Conservation (phyloP, 1,139 yeast genomes). For the Hyphopichia buzzinii region DNA sequence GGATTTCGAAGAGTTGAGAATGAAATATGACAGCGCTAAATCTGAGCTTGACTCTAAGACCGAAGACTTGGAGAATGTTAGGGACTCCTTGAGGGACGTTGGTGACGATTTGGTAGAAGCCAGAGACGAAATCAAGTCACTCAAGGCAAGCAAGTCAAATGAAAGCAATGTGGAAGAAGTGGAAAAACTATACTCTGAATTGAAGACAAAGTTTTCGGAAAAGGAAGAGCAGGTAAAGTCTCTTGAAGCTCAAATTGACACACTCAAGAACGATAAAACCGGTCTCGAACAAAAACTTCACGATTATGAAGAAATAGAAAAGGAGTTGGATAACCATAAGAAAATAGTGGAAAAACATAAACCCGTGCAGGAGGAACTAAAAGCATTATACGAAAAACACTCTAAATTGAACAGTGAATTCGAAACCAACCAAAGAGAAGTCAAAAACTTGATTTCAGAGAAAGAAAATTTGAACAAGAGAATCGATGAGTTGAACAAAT, state of each 20-base stretch:
- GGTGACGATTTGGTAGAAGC: slow-evolving; percentile 74
- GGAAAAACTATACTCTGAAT: slow-evolving; percentile 10
- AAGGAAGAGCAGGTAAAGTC: slow-evolving; percentile 13
- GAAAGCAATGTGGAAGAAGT: background rate
- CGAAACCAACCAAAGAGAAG: slow-evolving; percentile 17
- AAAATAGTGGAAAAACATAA: slow-evolving; percentile 4
- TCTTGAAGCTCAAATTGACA: slow-evolving; percentile 3
- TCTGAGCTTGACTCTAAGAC: slow-evolving; percentile 24
- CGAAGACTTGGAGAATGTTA: slow-evolving; percentile 57
- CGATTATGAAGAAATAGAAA: slow-evolving; percentile 6
- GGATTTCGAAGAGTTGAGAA: slow-evolving; percentile 17
- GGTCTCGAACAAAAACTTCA: slow-evolving; percentile 6
- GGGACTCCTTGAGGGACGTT: slow-evolving; percentile 69
- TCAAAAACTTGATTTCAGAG: slow-evolving; percentile 21
- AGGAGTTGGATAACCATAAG: slow-evolving; percentile 6
- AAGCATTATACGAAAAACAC: slow-evolving; percentile 9
- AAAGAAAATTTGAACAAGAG: slow-evolving; percentile 25
- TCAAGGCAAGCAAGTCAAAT: slow-evolving; percentile 10
- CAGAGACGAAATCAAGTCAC: slow-evolving; percentile 36
- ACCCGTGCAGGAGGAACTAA: slow-evolving; percentile 7
- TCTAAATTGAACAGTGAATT: slow-evolving; percentile 8
- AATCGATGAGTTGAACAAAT: slow-evolving; percentile 29
- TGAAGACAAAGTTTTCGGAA: slow-evolving; percentile 7
- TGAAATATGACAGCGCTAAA: slow-evolving; percentile 14
- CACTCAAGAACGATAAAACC: slow-evolving; percentile 1